Evolutionary conservation across 2,329 filamentous ascomycete species (phyloP).

Genomic region (Hypoxylon sp.): DNA sequence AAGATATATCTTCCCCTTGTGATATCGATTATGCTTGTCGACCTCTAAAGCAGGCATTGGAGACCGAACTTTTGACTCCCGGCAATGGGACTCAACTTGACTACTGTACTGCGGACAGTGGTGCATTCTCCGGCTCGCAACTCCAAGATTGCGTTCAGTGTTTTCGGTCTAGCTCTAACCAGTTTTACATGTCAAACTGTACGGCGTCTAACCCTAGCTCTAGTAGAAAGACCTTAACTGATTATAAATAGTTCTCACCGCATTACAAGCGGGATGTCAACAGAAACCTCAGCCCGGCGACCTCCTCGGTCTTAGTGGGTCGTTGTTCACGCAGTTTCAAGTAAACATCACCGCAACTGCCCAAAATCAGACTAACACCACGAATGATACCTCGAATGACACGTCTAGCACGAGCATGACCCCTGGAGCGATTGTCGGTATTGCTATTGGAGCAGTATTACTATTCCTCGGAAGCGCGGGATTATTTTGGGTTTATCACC

Average conservation of each 20-base stretch:
- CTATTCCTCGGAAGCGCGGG: constrained; percentile 59
- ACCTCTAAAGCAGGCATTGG: constrained; percentile 58
- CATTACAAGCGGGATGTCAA: constrained; percentile 64
- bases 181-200: constrained; percentile 66
- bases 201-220: constrained; percentile 41
- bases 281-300: constrained; percentile 60
- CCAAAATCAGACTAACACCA: constrained; percentile 47
- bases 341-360: constrained; percentile 60
- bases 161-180: constrained; percentile 58
- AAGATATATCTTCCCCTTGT: constrained; percentile 60
- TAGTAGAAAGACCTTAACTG: constrained; percentile 36
- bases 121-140: constrained; percentile 52
- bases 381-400: constrained; percentile 41
- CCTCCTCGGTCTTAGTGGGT: constrained; percentile 59
- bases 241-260: constrained; percentile 60
- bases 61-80: constrained; percentile 52
- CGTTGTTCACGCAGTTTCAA: constrained; percentile 57
- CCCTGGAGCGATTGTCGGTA: constrained; percentile 67
- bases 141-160: constrained; percentile 61
- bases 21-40: constrained; percentile 60
- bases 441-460: constrained; percentile 63
- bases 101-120: constrained; percentile 61
- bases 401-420: constrained; percentile 57
- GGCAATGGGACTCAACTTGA: constrained; percentile 52
- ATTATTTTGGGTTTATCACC: constrained; percentile 65